Conservation (phyloP, 2,329 filamentous ascomycete genomes). For the Cordyceps javanica region DNA sequence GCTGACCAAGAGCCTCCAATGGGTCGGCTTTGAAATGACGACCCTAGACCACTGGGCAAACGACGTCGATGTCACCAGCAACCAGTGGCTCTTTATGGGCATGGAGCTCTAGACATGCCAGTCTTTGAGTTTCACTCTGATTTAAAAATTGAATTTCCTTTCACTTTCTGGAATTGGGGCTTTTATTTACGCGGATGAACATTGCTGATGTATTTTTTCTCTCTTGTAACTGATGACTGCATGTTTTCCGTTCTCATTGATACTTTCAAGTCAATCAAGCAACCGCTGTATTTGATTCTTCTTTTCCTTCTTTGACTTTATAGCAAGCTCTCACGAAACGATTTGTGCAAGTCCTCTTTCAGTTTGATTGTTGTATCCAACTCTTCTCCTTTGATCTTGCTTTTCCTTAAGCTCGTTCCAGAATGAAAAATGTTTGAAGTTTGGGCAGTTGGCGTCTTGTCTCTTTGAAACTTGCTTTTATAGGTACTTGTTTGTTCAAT, state of each 20-base stretch:
- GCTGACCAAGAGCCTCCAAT: conserved; percentile 76
- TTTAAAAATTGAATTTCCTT: not conserved
- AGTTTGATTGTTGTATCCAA: not conserved
- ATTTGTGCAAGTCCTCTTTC: not conserved
- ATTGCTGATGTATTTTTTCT: conserved; percentile 15
- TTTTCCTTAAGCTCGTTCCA: not conserved
- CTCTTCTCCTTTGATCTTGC: too few species aligned
- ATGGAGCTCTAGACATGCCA: conserved; percentile 67
- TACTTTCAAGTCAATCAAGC: not conserved
- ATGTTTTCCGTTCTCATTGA: not conserved
- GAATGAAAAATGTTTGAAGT: not conserved
- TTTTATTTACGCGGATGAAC: conserved; percentile 9
- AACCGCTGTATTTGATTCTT: not conserved
- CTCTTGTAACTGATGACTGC: conserved; percentile 11
- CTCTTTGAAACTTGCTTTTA: too few species aligned
- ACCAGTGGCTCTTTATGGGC: conserved; percentile 77
- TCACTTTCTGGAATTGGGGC: too few species aligned
- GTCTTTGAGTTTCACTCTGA: not conserved
- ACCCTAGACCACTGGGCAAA: conserved; percentile 72
- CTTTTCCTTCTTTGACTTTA: conserved; percentile 15
- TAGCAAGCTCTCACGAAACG: not conserved
- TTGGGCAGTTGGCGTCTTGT: not conserved
- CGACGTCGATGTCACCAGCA: conserved; percentile 60
- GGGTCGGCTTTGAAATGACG: conserved; percentile 84
- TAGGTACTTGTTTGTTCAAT: too few species aligned